phyloP scores from a whole-genome alignment of 2,329 filamentous ascomycete genomes.

The Botrytis tulipae region DNA sequence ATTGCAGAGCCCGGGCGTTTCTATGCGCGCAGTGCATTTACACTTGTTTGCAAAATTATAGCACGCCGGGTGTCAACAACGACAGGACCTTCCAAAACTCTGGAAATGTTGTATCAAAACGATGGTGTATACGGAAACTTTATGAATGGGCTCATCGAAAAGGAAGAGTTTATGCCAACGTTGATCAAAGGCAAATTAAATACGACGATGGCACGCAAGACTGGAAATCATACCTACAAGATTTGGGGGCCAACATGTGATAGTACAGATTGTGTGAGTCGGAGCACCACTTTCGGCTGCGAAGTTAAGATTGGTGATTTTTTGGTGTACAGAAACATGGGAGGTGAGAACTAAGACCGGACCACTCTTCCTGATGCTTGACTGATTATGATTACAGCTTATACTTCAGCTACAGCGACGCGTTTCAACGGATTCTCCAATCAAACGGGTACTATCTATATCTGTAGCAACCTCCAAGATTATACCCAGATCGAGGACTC shows the following conservation, averaged over 20 bases:
- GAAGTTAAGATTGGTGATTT: neutral
- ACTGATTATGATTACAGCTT: neutral
- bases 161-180: neutral
- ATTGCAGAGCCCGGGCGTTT: neutral
- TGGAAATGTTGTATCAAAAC: slow-evolving; percentile 8
- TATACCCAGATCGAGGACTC: neutral
- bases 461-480: neutral
- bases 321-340: neutral
- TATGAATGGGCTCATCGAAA: neutral
- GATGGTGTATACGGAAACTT: slow-evolving; percentile 2
- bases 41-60: slow-evolving; percentile 1
- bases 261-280: neutral
- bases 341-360: neutral
- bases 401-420: slow-evolving; percentile 9
- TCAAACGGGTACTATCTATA: neutral
- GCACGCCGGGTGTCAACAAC: neutral
- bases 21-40: neutral
- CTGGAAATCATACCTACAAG: neutral
- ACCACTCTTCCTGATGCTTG: neutral
- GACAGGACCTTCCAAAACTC: neutral
- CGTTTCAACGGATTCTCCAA: neutral
- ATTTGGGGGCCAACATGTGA: neutral
- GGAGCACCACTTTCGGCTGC: neutral
- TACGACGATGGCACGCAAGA: neutral
- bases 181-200: neutral